Evolutionary conservation across 495 filamentous ascomycete genomes (phyloP), one percentile per base, ranked within the genome.

Genomic region (Xylaria sp.): DNA sequence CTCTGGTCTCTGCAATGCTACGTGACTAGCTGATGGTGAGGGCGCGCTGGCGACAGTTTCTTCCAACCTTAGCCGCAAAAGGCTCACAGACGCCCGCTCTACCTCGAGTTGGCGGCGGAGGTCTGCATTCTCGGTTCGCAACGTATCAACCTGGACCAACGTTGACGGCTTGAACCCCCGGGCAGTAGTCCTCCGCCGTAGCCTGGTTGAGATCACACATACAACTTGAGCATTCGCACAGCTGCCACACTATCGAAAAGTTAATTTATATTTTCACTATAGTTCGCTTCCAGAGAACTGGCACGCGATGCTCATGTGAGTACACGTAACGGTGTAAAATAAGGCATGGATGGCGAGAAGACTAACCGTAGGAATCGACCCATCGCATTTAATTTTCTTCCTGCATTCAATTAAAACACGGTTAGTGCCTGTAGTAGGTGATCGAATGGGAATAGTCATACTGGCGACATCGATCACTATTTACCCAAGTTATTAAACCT

Each of bases 401-500:
- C 50, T 55, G 17, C 19, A 55, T 26, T 6, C 50, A 14, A 55
- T 26, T 55, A 24, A 3, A 29, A 55, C 5, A 21, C 14, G 2
- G 24, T 55, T 11, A 55, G 50, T 55, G 29, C 50, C n/a, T 55
- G 14, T 29, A 29, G 50, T 29, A 6, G 0, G 14, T 31, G 3
- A 9, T 24, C 3, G 0, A 55, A 12, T 31, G 1, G 3, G n/a
- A 9, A 55, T 55, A 1, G 24, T 12, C 50, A 26, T 55, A 55
- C 50, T 55, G 50, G n/a, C 50, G 50, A 29, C 50, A 55, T 55
- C 50, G 1, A 55, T 55, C 50, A 55, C 50, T 55, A 55, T 55
- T 9, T 24, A 55, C 5, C 31, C 14, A 26, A 29, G 50, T 55
- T 55, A 55, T 24, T 55, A 55, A 31, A 24, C n/a, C 21, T 12